Evolutionary conservation across 2,329 filamentous ascomycete species (phyloP), one percentile per base, ranked within the genome.

Genomic region (Ophiocordyceps camponoti-saundersi): DNA sequence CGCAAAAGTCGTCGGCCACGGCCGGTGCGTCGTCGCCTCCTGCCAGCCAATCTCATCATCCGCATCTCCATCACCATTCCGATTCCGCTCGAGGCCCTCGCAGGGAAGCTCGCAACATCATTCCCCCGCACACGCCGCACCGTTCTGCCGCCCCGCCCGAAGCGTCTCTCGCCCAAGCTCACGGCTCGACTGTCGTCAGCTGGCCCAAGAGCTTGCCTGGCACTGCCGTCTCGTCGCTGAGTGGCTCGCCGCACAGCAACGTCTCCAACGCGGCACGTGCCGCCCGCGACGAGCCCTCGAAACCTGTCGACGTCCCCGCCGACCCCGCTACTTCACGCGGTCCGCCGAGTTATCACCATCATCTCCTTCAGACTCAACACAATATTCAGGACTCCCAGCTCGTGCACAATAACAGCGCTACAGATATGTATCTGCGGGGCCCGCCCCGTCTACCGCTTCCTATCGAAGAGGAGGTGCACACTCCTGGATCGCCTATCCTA

Each of bases 391-490:
- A 74, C 43, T 55, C 64, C 29, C 62, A 66, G 40, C 64, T 72
- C 51, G 60, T 72, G 45, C 64, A 70, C 48, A 72, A 72, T 51
- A 73, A 64, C 61, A 80, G 77, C 56, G 62, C 80, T 53, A 78
- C 77, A 52, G 75, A 78, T 53, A 73, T 80, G 67, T 81, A 80
- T 56, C 65, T 76, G 56, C 69, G 73, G 49, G 75, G 83, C n/a
- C 90, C 90, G 43, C 90, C 90, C 45, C 82, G 90, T 50, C 71
- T 96, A 57, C 90, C 90, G 49, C 76, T 96, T 49, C 89, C 90
- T 47, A 95, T 96, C 56, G 88, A 93, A 56, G 86, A 95, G 68
- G 88, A 94, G 61, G 75, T 85, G 15, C 82, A 92, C 55, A 87
- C 84, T 1, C 90, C 90, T 1, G 89, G 89, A 23, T 95, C 89